A percentile compares a stretch with the other conserved stretches of the same genome.
Evolutionary conservation across 2,329 filamentous ascomycete genomes (phyloP).

Genomic region (Hymenotorrendiella dingleyae): DNA sequence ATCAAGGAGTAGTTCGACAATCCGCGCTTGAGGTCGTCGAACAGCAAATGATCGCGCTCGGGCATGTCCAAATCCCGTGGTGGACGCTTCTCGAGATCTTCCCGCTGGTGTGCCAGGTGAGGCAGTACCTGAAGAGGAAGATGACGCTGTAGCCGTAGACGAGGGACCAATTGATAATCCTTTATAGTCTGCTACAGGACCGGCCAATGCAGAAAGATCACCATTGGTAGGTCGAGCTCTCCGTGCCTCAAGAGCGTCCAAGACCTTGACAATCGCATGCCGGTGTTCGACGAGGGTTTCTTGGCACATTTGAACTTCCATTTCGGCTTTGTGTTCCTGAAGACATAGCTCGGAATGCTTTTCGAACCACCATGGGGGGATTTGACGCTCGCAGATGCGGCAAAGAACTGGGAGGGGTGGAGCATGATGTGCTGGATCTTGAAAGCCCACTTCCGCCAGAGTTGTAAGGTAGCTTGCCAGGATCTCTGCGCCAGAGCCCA

Average conservation of each 20-base stretch:
- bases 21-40: conserved; percentile 80
- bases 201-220: conserved; percentile 38
- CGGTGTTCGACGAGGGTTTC: conserved; percentile 89
- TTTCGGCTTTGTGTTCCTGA: conserved; percentile 92
- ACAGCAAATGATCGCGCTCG: conserved; percentile 86
- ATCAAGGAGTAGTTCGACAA: conserved; percentile 91
- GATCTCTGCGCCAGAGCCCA: conserved; percentile 91
- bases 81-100: conserved; percentile 63
- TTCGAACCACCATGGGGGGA: conserved; percentile 99
- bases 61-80: conserved; percentile 64
- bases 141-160: conserved; percentile 59
- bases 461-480: conserved; percentile 89
- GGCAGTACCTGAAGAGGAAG: conserved; percentile 62
- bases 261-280: conserved; percentile 87
- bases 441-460: conserved; percentile 75
- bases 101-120: conserved; percentile 67
- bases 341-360: conserved; percentile 96
- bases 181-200: conserved; percentile 75
- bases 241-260: conserved; percentile 83
- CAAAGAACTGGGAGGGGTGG: conserved; percentile 83
- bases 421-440: conserved; percentile 69
- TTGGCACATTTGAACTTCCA: conserved; percentile 95
- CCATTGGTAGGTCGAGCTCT: conserved; percentile 58
- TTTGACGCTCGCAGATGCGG: conserved; percentile 94
- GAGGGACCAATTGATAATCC: conserved; percentile 76